Percentiles rank a stretch among this genome's conserved stretches.
These are phyloP conservation scores for Beta macrorhiza DNA, from an alignment of 179 eudicot species.

Conservation along the genomic window DNA sequence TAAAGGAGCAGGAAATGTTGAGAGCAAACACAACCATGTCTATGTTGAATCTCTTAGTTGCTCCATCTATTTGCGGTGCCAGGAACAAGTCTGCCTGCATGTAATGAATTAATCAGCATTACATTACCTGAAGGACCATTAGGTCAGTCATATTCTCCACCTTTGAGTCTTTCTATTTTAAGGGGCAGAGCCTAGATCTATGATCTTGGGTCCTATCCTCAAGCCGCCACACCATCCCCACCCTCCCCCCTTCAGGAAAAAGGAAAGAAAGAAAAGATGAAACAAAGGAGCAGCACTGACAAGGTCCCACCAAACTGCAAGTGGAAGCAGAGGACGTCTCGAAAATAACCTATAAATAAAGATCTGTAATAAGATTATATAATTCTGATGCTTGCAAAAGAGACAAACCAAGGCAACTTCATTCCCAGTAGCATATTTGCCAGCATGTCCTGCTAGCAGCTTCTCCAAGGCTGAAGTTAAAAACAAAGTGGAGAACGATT, in stretches of 20 bases:
- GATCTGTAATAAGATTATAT: background rate
- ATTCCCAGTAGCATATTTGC: slow-evolving; percentile 93
- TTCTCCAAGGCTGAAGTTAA: slow-evolving; percentile 78
- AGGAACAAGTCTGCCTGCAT: slow-evolving; percentile 89
- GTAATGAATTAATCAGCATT: background rate
- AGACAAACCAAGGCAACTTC: slow-evolving; percentile 80
- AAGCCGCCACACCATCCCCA: background rate
- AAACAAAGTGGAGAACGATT: background rate
- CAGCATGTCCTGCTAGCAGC: slow-evolving; percentile 60
- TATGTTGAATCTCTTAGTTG: slow-evolving; percentile 51
- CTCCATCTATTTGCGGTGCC: slow-evolving; percentile 69
- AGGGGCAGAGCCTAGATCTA: background rate
- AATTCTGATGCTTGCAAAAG: slow-evolving; percentile 9
- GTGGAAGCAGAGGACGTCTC: background rate
- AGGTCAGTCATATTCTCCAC: background rate
- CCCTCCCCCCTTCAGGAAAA: background rate
- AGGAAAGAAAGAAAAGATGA: background rate
- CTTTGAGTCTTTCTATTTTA: background rate
- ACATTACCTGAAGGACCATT: background rate
- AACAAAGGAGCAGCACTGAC: background rate
- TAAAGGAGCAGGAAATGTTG: background rate
- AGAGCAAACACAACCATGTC: slow-evolving; percentile 56
- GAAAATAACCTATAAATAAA: background rate
- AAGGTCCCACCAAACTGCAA: background rate
- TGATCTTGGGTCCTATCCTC: background rate